Base-by-base conservation (phyloP, 1,139 yeast genomes). In the Geotrichum macrosporum region DNA sequence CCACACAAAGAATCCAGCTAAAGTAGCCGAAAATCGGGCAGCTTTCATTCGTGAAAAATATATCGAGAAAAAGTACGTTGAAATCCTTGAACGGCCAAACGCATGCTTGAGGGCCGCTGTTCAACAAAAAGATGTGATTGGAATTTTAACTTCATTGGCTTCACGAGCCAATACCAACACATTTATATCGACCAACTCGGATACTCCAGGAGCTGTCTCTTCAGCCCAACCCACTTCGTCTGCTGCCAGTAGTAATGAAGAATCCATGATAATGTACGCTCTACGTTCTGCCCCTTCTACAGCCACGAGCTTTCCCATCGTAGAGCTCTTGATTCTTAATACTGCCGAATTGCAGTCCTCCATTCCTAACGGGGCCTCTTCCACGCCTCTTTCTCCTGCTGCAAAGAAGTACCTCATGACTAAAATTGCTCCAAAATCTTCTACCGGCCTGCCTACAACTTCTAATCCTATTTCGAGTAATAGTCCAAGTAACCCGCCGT, bases 251-350 rank as follows among this genome's bases (percentile, higher is more conserved):
- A 47, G 35, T 9, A 44, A 35, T 12, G 53, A 48, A 15, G 65
- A 63, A 48, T 53, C 68, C 5, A 40, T 65, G 41, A 44, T 66
- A 12, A 44, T 64, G 33, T 57, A 57, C 37, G 62, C 70, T 0
- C 52, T 64, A 38, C 53, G 50, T 27, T 35, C 48, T 22, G 56
- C 65, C 3, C 56, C 62, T 1, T 38, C 53, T 10, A 59, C 54
- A n/a, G 51, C 59, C 1, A 47, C 48, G 10, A 53, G 57, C 4
- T 88, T 82, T 64, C 81, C 83, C n/a, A 68, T 84, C 19, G 79
- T 95, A 0, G 96, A 88, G 59, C 69, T 86, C 32, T 67, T 89
- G 12, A 57, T 82, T 3, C 71, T 84, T 52, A 84, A 85, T 62
- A 94, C 94, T 12, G 73, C 72, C 1, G 53, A 59, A 22, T 24